These are phyloP conservation scores for Penicillium sp. DNA, from an alignment of 2,329 filamentous ascomycete genomes.

Conservation along the genomic window DNA sequence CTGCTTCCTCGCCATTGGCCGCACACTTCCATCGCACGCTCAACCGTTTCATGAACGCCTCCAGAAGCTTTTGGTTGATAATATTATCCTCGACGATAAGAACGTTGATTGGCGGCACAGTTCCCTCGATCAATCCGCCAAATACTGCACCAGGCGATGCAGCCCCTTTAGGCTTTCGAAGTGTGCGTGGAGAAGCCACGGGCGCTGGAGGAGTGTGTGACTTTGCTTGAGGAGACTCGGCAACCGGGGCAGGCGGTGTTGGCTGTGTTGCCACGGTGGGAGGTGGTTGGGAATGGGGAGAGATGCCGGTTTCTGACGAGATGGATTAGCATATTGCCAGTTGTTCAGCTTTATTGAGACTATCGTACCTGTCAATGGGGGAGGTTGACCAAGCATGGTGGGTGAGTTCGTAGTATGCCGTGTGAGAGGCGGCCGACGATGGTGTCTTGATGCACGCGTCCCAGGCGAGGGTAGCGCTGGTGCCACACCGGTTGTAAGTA, in stretches of 20 bases:
- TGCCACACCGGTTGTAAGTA: conserved; percentile 77
- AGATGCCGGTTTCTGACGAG: conserved; percentile 29
- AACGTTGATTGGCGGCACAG: conserved; percentile 93
- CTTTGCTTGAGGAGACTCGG: conserved; percentile 42
- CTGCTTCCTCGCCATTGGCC: conserved; percentile 90
- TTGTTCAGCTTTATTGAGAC: neutral
- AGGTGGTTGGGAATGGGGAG: conserved; percentile 31
- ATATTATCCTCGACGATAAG: conserved; percentile 98
- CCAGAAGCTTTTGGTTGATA: conserved; percentile 90
- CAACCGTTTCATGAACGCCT: conserved; percentile 92
- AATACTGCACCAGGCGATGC: conserved; percentile 43
- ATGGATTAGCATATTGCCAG: conserved; percentile 8
- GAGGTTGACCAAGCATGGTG: conserved; percentile 60
- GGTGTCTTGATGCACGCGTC: conserved; percentile 58
- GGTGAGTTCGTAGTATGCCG: conserved; percentile 82
- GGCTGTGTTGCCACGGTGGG: conserved; percentile 31
- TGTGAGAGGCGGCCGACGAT: conserved; percentile 60
- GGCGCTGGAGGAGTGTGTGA: conserved; percentile 40
- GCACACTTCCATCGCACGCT: conserved; percentile 98
- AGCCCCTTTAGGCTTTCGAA: conserved; percentile 38
- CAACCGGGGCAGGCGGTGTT: conserved; percentile 36
- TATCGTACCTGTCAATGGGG: conserved; percentile 44
- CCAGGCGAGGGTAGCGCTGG: conserved; percentile 82
- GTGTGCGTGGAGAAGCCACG: conserved; percentile 53
- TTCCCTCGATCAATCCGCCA: conserved; percentile 71